Conservation (phyloP, 1,284 basidiomycete species). For the Flammula alnicola region DNA sequence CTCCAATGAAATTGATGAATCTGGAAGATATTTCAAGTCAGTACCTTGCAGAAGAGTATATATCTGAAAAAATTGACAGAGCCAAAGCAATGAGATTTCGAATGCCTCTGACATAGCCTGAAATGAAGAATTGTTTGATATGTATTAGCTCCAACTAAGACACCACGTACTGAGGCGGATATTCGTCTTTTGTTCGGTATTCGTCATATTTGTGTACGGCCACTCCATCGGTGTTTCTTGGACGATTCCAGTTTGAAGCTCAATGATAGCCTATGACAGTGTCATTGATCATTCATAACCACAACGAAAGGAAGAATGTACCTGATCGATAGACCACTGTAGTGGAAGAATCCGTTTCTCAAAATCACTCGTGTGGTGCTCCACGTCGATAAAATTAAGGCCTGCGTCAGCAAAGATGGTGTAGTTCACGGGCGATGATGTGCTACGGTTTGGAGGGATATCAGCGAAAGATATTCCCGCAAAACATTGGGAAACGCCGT, state of each 20-base stretch:
- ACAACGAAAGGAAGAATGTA: conserved; percentile 28
- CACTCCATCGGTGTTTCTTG: conserved; percentile 63
- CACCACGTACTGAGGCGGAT: conserved; percentile 27
- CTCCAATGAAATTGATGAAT: conserved; percentile 11
- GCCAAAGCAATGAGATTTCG: conserved; percentile 37
- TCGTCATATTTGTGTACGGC: conserved; percentile 73
- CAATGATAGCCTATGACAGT: conserved; percentile 42
- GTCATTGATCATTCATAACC: background rate
- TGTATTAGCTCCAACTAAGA: background rate
- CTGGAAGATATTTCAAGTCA: background rate
- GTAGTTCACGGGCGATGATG: conserved; percentile 58
- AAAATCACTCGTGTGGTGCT: conserved; percentile 68
- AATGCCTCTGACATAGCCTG: conserved; percentile 8
- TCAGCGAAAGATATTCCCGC: conserved; percentile 69
- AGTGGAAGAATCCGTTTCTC: conserved; percentile 72
- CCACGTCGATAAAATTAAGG: conserved; percentile 66
- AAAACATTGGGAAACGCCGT: conserved; percentile 70
- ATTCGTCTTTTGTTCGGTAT: conserved; percentile 59
- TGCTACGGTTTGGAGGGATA: conserved; percentile 45
- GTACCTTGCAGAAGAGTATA: no score
- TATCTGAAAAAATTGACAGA: conserved; percentile 1
- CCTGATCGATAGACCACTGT: conserved; percentile 79
- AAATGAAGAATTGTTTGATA: background rate
- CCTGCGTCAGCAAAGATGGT: conserved; percentile 74
- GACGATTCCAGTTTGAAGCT: conserved; percentile 44